phyloP scores from a whole-genome alignment of 257 asterid genomes.

The Ilex asprella region DNA sequence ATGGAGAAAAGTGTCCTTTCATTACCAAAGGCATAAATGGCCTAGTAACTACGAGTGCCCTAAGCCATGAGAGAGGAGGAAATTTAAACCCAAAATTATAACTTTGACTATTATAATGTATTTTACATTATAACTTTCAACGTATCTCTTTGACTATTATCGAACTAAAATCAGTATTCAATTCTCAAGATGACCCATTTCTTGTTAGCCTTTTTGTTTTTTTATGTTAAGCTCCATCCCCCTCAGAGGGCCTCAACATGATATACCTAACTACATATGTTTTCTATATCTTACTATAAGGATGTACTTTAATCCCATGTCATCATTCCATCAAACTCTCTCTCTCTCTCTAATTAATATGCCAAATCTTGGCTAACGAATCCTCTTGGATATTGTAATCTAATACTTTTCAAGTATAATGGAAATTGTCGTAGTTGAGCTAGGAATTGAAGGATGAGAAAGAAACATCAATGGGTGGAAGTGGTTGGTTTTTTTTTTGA shows the following conservation, averaged over 20 bases:
- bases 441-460: no score
- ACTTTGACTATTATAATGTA: not conserved
- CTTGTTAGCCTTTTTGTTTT: conserved; percentile 21
- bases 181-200: conserved; percentile 17
- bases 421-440: no score
- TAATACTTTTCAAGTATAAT: no score
- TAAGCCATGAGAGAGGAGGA: not conserved
- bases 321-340: conserved; percentile 42
- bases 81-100: no score
- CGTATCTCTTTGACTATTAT: conserved; percentile 34
- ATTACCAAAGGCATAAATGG: no score
- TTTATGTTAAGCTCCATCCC: conserved; percentile 41
- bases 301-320: conserved; percentile 29
- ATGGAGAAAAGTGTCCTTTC: no score
- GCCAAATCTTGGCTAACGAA: conserved; percentile 25
- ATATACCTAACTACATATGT: no score
- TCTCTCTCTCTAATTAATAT: conserved; percentile 17
- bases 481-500: no score
- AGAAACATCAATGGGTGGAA: no score
- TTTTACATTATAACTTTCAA: conserved; percentile 14
- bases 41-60: not conserved
- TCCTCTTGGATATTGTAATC: conserved; percentile 9
- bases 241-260: not conserved
- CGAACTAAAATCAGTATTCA: conserved; percentile 17
- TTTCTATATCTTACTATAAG: no score